Base-by-base conservation (phyloP, 2,329 filamentous ascomycete genomes). In the Zymoseptoria passerinii region DNA sequence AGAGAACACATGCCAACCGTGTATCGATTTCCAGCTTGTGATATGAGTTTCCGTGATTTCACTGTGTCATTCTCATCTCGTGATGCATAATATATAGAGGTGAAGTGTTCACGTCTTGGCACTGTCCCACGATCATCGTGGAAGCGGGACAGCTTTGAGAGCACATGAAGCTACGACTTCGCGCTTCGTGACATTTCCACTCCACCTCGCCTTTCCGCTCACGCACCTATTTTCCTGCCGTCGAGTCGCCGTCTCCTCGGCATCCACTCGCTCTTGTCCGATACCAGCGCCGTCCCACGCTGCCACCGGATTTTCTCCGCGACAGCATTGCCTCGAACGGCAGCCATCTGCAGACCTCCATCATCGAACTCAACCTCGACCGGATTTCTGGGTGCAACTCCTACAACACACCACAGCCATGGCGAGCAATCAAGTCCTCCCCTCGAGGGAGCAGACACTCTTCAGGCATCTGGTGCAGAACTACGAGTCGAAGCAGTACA, bases 401-500 rank as follows among this genome's bases (percentile, higher is more conserved):
- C n/a, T 16, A 44, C 35, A n/a, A 16, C 35, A 44, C 9, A 48
- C 50, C 55, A 27, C 56, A 28, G 57, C 28, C 52, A 63, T 63
- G 62, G 56, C 62, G 19, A 55, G 57, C 50, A 56, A 55, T 28
- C 44, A 55, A 23, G 48, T 49, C n/a, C 80, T 92, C 61, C 85
- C 81, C 71, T 85, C 90, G 71, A 97, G 97, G 79, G 94, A 99
- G 82, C 85, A 85, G 69, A 87, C 92, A 73, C 87, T 96, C 78
- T 99, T 99, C 77, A 88, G 91, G 64, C 90, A 92, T 73, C 86
- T 99, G 65, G 90, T 99, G 70, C 92, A 92, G 73, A 86, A 90
- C 76, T 99, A 97, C 80, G 94, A 99, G 77, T 88, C 92, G 73
- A 99, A 99, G 77, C 92, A 97, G 72, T 96, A 97, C 80, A 99